Evolutionary conservation across 2,329 filamentous ascomycete genomes (phyloP), one percentile per base, ranked within the genome.

Genomic region (Ophioceras dolichostomum): DNA sequence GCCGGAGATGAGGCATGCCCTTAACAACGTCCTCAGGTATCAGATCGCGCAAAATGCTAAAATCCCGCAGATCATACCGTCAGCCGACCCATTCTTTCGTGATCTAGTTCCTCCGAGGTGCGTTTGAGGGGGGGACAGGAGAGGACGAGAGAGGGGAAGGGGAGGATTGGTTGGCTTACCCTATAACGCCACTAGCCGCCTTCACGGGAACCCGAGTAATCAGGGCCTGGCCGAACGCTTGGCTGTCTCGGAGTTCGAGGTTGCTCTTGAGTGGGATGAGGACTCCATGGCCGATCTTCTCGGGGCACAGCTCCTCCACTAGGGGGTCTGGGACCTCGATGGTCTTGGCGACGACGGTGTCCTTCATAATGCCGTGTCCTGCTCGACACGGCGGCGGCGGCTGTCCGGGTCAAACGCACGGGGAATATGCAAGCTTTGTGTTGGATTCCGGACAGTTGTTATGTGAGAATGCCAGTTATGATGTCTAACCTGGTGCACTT

Each of bases 181-280:
- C 76, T 52, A 91, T 72, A 50, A 86, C 70, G 45, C 71, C 67
- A 56, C 82, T 85, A 46, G 83, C 81, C 48, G 70, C 68, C 57
- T 78, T 83, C 44, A 77, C 73, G 33, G 83, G 83, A 38, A 83
- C 72, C 50, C 80, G 70, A 35, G 84, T 79, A 44, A 85, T 74
- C 54, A 81, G 82, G 38, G 79, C 79, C 41, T 73, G 65, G 35
- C 79, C 68, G 43, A 73, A 60, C 27, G 60, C 59, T 41, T 78
- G 68, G 39, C 73, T 70, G 45, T 76, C 70, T 36, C 68, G 64
- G 37, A 77, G 65, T 52, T 81, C 77, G 32, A 78, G 65, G 2
- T 69, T 72, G 4, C 77, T 80, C 57, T 79, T 79, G 34, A 81
- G 61, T 21, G 75, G 73, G 31, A 79, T 68, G 32, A 81, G 54